phyloP scores from a whole-genome alignment of 768 basidiomycete species.

The Mycena galopus region DNA sequence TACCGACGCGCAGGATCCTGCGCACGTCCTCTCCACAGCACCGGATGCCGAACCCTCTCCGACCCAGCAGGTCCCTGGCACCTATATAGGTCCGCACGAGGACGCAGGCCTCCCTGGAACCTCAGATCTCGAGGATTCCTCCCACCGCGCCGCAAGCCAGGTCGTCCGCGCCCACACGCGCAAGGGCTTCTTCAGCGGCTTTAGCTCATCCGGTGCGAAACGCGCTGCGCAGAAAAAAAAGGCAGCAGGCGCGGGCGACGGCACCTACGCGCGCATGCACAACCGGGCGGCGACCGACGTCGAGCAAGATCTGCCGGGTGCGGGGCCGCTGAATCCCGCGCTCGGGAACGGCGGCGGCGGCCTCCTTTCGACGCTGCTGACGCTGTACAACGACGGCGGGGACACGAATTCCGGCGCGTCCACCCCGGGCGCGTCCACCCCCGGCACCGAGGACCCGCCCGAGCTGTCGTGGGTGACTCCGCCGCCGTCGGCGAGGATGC shows the following conservation, averaged over 20 bases:
- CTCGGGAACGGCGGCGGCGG: conserved; percentile 64
- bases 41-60: conserved; percentile 36
- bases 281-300: conserved; percentile 33
- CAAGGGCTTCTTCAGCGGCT: conserved; percentile 37
- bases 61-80: conserved; percentile 59
- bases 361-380: conserved; percentile 74
- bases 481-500: not conserved
- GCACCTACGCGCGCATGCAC: conserved; percentile 29
- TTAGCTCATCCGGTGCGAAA: not conserved
- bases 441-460: conserved; percentile 26
- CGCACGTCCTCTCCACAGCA: conserved; percentile 1
- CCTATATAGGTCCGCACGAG: conserved; percentile 74
- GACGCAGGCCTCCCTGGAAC: conserved; percentile 68
- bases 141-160: conserved; percentile 53
- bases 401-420: conserved; percentile 29
- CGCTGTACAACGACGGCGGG: conserved; percentile 66
- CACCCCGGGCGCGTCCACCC: conserved; percentile 39
- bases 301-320: conserved; percentile 36
- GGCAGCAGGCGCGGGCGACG: conserved; percentile 13
- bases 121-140: conserved; percentile 41
- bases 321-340: conserved; percentile 31
- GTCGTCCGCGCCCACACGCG: conserved; percentile 61
- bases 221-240: conserved; percentile 20
- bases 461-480: conserved; percentile 30
- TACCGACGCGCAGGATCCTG: conserved; percentile 16